These are phyloP conservation scores for Peronospora tabacina DNA, from an alignment of 352 stramenopile species.

Conservation along the genomic window DNA sequence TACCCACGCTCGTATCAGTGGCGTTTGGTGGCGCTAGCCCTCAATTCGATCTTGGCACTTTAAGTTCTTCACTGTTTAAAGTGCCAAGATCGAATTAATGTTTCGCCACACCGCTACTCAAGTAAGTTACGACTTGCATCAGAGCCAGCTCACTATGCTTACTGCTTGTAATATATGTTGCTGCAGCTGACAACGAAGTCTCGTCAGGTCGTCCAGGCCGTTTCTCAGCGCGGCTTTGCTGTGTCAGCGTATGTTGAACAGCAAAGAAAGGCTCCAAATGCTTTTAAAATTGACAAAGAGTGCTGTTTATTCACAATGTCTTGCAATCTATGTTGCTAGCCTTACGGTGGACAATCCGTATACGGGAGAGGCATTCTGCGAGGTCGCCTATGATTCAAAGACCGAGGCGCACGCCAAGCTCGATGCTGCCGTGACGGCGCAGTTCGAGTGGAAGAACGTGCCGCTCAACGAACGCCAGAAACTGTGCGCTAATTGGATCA, in stretches of 20 bases:
- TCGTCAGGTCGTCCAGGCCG: slow-evolving; percentile 12
- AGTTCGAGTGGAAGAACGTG: slow-evolving; percentile 53
- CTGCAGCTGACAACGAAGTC: slow-evolving; percentile 17
- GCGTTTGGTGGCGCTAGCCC: slow-evolving; percentile 21
- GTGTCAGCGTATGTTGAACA: slow-evolving; percentile 25
- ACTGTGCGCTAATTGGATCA: slow-evolving; percentile 59
- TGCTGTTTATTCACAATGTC: background rate
- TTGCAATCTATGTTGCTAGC: slow-evolving; percentile 13
- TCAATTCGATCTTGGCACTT: background rate
- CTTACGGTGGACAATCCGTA: slow-evolving; percentile 74
- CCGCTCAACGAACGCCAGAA: slow-evolving; percentile 49
- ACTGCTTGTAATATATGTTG: background rate
- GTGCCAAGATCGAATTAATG: too few species aligned
- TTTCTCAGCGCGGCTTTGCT: slow-evolving; percentile 27
- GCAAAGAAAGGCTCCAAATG: background rate
- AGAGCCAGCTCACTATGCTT: background rate
- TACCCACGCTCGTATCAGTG: slow-evolving; percentile 1
- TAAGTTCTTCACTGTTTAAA: slow-evolving; percentile 1
- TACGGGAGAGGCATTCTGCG: slow-evolving; percentile 52
- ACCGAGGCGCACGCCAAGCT: slow-evolving; percentile 49
- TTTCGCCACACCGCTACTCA: slow-evolving; percentile 18
- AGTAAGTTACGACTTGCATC: slow-evolving; percentile 6
- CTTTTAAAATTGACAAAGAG: background rate
- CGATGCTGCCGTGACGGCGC: slow-evolving; percentile 43
- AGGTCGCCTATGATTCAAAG: slow-evolving; percentile 54